phyloP scores from a whole-genome alignment of 129 eudicot genomes.

The Pulicaria dysenterica region DNA sequence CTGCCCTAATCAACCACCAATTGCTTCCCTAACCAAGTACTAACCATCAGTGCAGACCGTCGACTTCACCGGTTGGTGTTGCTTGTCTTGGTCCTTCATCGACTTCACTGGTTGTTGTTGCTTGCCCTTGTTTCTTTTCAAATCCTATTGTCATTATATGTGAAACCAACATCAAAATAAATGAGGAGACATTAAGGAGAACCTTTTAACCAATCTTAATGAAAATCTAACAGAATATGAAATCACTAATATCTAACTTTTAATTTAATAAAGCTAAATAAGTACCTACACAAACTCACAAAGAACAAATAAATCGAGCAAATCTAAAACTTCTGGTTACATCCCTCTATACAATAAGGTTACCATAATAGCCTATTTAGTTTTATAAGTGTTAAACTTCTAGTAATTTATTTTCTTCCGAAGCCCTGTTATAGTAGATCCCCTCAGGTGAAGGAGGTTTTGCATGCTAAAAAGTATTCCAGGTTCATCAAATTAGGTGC shows the following conservation, averaged over 20 bases:
- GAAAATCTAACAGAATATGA: not conserved
- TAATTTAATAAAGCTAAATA: slow-evolving; percentile 1
- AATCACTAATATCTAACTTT: not conserved
- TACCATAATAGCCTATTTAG: not conserved
- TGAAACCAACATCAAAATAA: not conserved
- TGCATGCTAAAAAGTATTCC: not conserved
- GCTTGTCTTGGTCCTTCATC: too few species aligned
- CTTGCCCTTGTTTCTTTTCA: too few species aligned
- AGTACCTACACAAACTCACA: not conserved
- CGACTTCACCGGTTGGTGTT: too few species aligned
- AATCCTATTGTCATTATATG: not conserved
- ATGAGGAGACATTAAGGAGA: not conserved
- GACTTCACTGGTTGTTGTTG: too few species aligned
- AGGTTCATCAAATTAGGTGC: not conserved
- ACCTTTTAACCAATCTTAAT: not conserved
- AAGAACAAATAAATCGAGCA: not conserved
- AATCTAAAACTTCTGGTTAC: slow-evolving; percentile 1
- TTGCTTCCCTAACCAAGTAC: too few species aligned
- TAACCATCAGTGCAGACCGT: too few species aligned
- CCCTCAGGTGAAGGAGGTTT: not conserved
- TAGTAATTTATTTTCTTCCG: not conserved
- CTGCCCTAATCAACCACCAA: too few species aligned
- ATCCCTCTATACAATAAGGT: not conserved
- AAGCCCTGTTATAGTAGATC: not conserved
- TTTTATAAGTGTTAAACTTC: not conserved